Evolutionary conservation across 306 rosid species (phyloP), one percentile per base, ranked within the genome.

Genomic region (Rubus idaeus): DNA sequence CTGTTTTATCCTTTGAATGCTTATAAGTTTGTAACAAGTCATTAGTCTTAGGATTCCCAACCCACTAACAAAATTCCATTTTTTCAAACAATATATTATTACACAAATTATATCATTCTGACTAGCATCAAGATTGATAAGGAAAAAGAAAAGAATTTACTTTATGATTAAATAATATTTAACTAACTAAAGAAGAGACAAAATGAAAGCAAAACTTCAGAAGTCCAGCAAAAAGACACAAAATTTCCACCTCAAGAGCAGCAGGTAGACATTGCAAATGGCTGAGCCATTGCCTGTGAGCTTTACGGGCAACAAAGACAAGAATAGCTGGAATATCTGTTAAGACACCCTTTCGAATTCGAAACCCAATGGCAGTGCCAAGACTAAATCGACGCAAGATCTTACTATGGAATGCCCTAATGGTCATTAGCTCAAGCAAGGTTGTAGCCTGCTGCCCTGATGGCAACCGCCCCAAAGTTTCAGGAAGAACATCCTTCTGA

Each of bases 321-420:
- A 96, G 95, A 87, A 96, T 96, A 57, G 99, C 99, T 10, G 99
- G 99, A 80, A 87, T 89, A 76, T 92, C 89, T 64, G 99, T 96
- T 83, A 96, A 85, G 76, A 86, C 80, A 63, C 99, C 99, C 85
- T 85, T 87, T 78, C 87, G 87, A 80, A 96, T 96, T 80, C 98
- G 96, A 91, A 91, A 96, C 64, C 99, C 99, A 81, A 96, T 88
- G 17, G 99, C 98, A 7, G 99, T 96, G 74, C 99, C 99, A 63
- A 92, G 99, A 89, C 99, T 91, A 83, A 83, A 87, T 14, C 88
- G 83, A 18, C 99, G 97, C 86, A 96, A 77, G 65, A 88, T 89
- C 89, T 96, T 96, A 91, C 99, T 96, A 79, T 96, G 99, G 78
- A 96, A 96, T 39, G 99, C 99, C 86, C 99, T 92, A 55, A 96